Base-by-base conservation (phyloP, 768 basidiomycete species). In the Lepiota brunneoincarnata region DNA sequence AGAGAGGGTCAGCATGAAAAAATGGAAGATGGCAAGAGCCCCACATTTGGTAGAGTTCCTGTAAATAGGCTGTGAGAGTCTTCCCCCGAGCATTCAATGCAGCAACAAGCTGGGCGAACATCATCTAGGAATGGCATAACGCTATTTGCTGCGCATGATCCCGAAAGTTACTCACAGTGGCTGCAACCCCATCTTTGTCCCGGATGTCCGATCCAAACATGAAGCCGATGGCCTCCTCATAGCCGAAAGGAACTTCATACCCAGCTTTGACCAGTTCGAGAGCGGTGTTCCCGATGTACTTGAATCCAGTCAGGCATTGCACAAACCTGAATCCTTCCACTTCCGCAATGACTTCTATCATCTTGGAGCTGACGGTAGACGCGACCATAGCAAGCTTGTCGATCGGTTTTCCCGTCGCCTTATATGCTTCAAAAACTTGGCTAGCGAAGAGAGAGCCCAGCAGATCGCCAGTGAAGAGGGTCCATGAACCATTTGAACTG, bases 171-270 rank as follows among this genome's bases (percentile, higher is more conserved):
- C 68, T 61, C 60, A 92, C 92, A 20, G 86, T 83, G 4, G 91
- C 91, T 46, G 88, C 80, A 48, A 95, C 82, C 2, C 93, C 93
- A 64, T 95, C 93, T 65, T 95, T 95, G 66, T 95, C 93, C 34
- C 88, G 77, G 59, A 94, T 81, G 23, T 83, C 73, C 12, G 80
- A 73, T 23, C 90, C 89, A 67, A 92, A 84, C 91, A 93, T 93
- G 64, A 82, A 95, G 2, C 93, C 93, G 51, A 95, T 93, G 1
- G 93, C 93, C 69, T 95, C 93, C 64, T 95, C 93, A 62, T 95
- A 95, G 9, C 86, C 91, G 62, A 94, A 93, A 0, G 80, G 82
- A 9, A 87, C 85, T 38, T 86, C 79, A 61, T 80, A 90, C 1
- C 91, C 92, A 36, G 83, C 69, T 39, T 71, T 64, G 12, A 79